phyloP scores from a whole-genome alignment of 2,329 filamentous ascomycete species.

The Bipolaris gigantea region DNA sequence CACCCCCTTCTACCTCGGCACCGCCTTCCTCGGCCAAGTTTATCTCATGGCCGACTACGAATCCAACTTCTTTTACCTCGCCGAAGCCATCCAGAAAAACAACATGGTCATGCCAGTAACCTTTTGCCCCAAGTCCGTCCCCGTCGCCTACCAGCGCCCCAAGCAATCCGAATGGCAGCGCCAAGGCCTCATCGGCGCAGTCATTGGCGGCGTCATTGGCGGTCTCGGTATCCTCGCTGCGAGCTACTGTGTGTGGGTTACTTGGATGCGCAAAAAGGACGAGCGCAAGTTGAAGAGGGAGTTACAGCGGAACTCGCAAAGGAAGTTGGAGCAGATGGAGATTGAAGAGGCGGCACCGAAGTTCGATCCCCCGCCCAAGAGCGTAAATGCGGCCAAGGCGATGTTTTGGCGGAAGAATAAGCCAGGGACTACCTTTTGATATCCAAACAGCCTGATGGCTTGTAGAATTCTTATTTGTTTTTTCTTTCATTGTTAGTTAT shows the following conservation, averaged over 20 bases:
- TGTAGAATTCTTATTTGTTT: too few relatives aligned
- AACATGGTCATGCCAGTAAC: slow-evolving; percentile 48
- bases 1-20: slow-evolving; percentile 43
- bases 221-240: slow-evolving; percentile 36
- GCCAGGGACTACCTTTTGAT: slow-evolving; percentile 7
- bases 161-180: slow-evolving; percentile 34
- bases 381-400: slow-evolving; percentile 24
- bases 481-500: background rate
- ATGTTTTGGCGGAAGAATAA: slow-evolving; percentile 40
- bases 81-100: slow-evolving; percentile 44
- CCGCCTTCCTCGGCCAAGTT: slow-evolving; percentile 48
- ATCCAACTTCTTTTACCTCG: slow-evolving; percentile 46
- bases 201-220: slow-evolving; percentile 44
- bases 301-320: slow-evolving; percentile 29
- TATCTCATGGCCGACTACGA: slow-evolving; percentile 52
- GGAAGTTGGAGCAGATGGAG: slow-evolving; percentile 40
- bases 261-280: slow-evolving; percentile 33
- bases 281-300: slow-evolving; percentile 33
- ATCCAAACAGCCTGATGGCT: too few relatives aligned
- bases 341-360: slow-evolving; percentile 33
- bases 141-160: slow-evolving; percentile 37
- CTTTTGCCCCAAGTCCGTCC: slow-evolving; percentile 46
- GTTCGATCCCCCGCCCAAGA: slow-evolving; percentile 39
- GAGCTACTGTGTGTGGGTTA: slow-evolving; percentile 34
- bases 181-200: slow-evolving; percentile 45